Evolutionary conservation across 352 stramenopile species (phyloP).

Genomic region (Phytophthora melonis): DNA sequence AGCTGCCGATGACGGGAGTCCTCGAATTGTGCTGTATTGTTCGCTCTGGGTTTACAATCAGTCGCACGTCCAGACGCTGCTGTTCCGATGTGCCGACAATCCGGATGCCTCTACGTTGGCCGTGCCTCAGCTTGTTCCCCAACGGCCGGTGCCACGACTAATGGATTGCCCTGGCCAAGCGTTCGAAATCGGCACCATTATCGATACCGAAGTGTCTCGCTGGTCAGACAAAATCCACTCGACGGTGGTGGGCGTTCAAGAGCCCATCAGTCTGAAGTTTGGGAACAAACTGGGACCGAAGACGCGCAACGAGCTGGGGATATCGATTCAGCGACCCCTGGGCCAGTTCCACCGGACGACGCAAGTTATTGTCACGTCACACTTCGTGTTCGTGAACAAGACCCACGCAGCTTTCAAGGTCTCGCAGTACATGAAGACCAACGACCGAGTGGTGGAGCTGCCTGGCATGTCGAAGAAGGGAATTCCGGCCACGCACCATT

Average conservation of each 20-base stretch:
- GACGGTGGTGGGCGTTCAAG: conserved; percentile 86
- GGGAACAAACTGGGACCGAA: conserved; percentile 70
- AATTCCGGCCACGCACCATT: conserved; percentile 52
- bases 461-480: conserved; percentile 49
- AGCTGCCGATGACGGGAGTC: conserved; percentile 80
- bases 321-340: conserved; percentile 86
- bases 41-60: conserved; percentile 93
- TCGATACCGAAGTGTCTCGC: conserved; percentile 82
- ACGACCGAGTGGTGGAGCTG: conserved; percentile 74
- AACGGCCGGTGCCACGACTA: conserved; percentile 74
- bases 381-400: conserved; percentile 91
- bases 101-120: conserved; percentile 49
- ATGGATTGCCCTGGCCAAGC: conserved; percentile 87
- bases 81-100: conserved; percentile 80
- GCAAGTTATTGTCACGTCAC: conserved; percentile 86
- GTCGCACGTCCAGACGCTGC: conserved; percentile 81
- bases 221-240: conserved; percentile 92
- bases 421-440: conserved; percentile 70
- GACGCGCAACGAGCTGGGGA: conserved; percentile 81
- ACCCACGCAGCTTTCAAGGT: conserved; percentile 80
- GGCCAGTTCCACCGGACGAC: conserved; percentile 90
- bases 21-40: conserved; percentile 85
- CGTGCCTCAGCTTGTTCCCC: conserved; percentile 70
- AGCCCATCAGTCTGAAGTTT: conserved; percentile 83
- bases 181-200: conserved; percentile 90